phyloP scores from a whole-genome alignment of 2,329 filamentous ascomycete genomes.

The Aspergillus tanneri region DNA sequence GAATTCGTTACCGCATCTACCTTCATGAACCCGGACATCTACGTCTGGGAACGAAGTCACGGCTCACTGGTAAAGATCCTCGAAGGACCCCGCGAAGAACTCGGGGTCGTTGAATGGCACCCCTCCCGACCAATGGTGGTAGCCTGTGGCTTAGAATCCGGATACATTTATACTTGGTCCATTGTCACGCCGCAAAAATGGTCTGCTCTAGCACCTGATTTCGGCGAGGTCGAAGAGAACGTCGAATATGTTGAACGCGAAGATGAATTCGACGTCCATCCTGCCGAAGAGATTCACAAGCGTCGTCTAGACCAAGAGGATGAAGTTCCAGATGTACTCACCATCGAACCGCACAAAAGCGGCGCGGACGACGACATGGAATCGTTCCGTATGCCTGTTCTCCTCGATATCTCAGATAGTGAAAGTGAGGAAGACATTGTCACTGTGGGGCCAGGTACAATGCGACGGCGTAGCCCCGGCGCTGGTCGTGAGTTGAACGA shows the following conservation, averaged over 20 bases:
- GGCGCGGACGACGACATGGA: conserved; percentile 58
- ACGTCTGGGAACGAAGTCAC: conserved; percentile 94
- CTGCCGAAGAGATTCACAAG: conserved; percentile 90
- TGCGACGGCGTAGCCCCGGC: conserved; percentile 80
- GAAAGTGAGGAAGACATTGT: conserved; percentile 90
- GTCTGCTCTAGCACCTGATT: conserved; percentile 95
- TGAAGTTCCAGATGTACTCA: conserved; percentile 87
- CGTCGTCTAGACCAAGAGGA: conserved; percentile 87
- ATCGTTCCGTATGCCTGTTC: conserved; percentile 85
- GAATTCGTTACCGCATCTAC: conserved; percentile 97
- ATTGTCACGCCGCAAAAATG: conserved; percentile 93
- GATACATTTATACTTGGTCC: conserved; percentile 93
- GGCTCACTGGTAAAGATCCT: conserved; percentile 95
- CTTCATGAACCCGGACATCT: conserved; percentile 97
- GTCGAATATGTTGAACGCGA: conserved; percentile 94
- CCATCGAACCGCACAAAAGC: conserved; percentile 65
- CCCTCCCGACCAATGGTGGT: conserved; percentile 82
- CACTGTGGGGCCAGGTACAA: conserved; percentile 71
- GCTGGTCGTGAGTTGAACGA: conserved; percentile 65
- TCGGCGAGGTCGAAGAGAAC: conserved; percentile 96
- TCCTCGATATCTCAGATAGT: conserved; percentile 89
- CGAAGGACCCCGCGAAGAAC: conserved; percentile 93
- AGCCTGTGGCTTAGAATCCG: conserved; percentile 88
- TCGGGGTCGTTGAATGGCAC: conserved; percentile 97
- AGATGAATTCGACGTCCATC: conserved; percentile 97